Conservation (phyloP, 768 basidiomycete species). For the Mycena latifolia region DNA sequence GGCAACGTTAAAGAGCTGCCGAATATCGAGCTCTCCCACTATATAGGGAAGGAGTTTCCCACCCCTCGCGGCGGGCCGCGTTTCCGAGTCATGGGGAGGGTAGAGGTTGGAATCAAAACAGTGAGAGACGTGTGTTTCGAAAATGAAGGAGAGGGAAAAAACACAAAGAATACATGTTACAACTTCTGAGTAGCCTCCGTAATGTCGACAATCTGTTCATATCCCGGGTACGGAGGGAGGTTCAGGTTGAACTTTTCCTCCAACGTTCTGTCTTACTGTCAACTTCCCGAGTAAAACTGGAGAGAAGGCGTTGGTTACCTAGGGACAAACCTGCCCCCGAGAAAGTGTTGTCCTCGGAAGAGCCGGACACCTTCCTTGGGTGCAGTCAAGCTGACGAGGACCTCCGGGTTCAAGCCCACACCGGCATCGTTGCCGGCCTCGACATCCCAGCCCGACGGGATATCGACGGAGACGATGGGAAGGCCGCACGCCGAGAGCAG, state of each 20-base stretch:
- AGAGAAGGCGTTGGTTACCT: slow-evolving; percentile 64
- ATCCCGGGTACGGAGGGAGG: slow-evolving; percentile 84
- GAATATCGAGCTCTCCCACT: too few relatives aligned
- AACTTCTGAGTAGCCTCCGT: slow-evolving; percentile 33
- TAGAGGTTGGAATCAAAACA: too few relatives aligned
- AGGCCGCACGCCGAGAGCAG: slow-evolving; percentile 72
- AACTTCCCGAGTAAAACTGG: not conserved
- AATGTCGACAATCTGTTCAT: slow-evolving; percentile 85
- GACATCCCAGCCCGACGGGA: slow-evolving; percentile 98
- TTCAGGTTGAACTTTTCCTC: slow-evolving; percentile 83
- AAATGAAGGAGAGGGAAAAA: too few relatives aligned
- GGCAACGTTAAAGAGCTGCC: too few relatives aligned
- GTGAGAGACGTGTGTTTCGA: too few relatives aligned
- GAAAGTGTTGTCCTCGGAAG: slow-evolving; percentile 89
- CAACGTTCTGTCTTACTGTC: slow-evolving; percentile 62
- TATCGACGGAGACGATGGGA: slow-evolving; percentile 95
- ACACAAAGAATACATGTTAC: too few relatives aligned
- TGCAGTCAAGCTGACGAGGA: slow-evolving; percentile 91
- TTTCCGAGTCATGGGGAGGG: too few relatives aligned
- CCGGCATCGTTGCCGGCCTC: slow-evolving; percentile 75
- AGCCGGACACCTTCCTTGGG: slow-evolving; percentile 89
- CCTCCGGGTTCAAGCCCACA: slow-evolving; percentile 77
- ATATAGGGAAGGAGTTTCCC: too few relatives aligned
- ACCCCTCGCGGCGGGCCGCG: too few relatives aligned
- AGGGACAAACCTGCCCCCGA: slow-evolving; percentile 94